A percentile compares a stretch with the other conserved stretches of the same genome.
Conservation (phyloP, 2,329 filamentous ascomycete genomes). For the Aotearoamyces nothofagi region DNA sequence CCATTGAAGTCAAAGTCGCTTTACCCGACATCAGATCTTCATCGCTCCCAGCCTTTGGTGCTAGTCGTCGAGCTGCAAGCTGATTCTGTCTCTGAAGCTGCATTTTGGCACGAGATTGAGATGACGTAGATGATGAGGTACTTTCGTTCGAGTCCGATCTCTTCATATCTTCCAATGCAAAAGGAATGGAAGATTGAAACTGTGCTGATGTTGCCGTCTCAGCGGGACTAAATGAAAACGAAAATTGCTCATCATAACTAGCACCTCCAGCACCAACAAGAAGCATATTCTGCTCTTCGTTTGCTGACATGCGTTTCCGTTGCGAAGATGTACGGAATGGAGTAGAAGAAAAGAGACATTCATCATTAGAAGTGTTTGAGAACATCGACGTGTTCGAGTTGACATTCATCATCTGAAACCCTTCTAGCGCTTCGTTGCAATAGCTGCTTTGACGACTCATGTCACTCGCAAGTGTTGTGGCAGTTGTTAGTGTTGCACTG, state of each 20-base stretch:
- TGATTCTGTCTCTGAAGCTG: slow-evolving; percentile 16
- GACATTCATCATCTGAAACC: slow-evolving; percentile 18
- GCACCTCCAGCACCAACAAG: slow-evolving; percentile 18
- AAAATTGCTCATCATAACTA: slow-evolving; percentile 17
- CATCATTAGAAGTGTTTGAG: slow-evolving; percentile 12
- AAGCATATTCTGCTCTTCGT: slow-evolving; percentile 18
- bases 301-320: slow-evolving; percentile 14
- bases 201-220: slow-evolving; percentile 6
- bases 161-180: slow-evolving; percentile 18
- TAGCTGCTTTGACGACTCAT: slow-evolving; percentile 20
- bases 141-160: slow-evolving; percentile 19
- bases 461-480: slow-evolving; percentile 16
- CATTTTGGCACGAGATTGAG: slow-evolving; percentile 14
- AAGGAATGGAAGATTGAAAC: slow-evolving; percentile 14
- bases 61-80: slow-evolving; percentile 14
- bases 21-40: slow-evolving; percentile 14
- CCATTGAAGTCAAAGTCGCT: slow-evolving; percentile 16
- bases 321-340: background rate
- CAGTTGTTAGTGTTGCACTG: slow-evolving; percentile 16
- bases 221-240: slow-evolving; percentile 12
- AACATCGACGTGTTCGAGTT: slow-evolving; percentile 17
- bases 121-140: slow-evolving; percentile 14
- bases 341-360: slow-evolving; percentile 6
- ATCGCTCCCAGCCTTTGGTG: slow-evolving; percentile 16
- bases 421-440: slow-evolving; percentile 13